phyloP scores from a whole-genome alignment of 495 filamentous ascomycete genomes.

The Trichodelitschia bisporula region DNA sequence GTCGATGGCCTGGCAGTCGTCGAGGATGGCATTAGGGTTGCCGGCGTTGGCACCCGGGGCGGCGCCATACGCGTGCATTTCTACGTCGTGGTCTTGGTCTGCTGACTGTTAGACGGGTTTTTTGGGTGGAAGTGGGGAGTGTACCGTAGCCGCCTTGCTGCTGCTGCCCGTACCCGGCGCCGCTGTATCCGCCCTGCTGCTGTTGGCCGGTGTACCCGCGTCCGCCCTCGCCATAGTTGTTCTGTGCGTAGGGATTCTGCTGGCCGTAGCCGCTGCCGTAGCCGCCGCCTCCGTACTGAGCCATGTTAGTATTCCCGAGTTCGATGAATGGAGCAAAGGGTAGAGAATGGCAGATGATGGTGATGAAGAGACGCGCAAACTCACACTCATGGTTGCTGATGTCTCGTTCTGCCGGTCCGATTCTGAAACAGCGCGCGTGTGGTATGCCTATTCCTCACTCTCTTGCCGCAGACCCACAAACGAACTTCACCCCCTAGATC shows the following conservation, averaged over 20 bases:
- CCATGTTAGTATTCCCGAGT: background rate
- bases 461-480: no score
- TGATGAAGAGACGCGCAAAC: no score
- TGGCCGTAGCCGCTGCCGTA: slow-evolving; percentile 38
- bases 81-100: slow-evolving; percentile 9
- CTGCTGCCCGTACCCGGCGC: background rate
- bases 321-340: no score
- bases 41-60: slow-evolving; percentile 1
- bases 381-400: no score
- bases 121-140: slow-evolving; percentile 1
- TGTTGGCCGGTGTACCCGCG: no score
- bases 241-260: slow-evolving; percentile 25
- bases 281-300: slow-evolving; percentile 17
- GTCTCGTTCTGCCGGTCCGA: no score
- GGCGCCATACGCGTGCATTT: slow-evolving; percentile 9
- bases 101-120: background rate
- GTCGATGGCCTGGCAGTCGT: slow-evolving; percentile 60
- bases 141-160: background rate
- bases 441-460: no score
- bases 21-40: slow-evolving; percentile 45
- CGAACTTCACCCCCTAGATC: no score
- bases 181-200: background rate
- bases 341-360: no score
- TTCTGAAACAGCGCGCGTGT: no score
- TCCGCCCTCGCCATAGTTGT: slow-evolving; percentile 7